Evolutionary conservation across 352 stramenopile genomes (phyloP), one percentile per base, ranked within the genome.

Genomic region (Pythium pectinolyticum): DNA sequence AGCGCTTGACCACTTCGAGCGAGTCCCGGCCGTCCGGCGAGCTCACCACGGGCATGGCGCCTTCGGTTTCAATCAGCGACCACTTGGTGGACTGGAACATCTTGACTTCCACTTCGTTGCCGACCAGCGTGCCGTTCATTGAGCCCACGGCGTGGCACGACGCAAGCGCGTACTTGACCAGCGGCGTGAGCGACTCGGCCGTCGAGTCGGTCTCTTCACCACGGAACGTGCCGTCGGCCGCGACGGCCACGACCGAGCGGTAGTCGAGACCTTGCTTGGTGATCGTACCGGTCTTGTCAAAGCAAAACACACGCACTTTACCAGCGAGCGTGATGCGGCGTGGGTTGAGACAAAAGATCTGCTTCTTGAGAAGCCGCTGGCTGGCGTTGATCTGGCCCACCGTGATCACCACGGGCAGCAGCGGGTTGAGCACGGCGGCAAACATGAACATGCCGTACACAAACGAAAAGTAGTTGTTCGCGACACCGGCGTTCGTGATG

Each of bases 51-150:
- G 61, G 57, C 37, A 50, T 40, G 1, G 22, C 28, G 37, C 60
- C 60, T 28, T 60, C 52, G 17, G 24, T 30, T 34, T 90, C 78
- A 10, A 91, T 66, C 7, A 94, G 66, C 55, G 71, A 75, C 82
- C 83, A 95, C 50, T 78, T 58, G 27, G 78, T 90, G 47, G 75
- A 75, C 60, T 86, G 75, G 71, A 97, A 93, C 77, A 93, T 96
- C 69, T 88, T 88, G 28, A 89, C 74, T 58, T 97, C 91, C 0
- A 97, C 88, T 57, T 89, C 76, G 67, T 95, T 96, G 22, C 92
- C 92, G 15, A 97, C 84, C 24, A 97, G 61, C 20, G 78, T 63
- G 31, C 77, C 80, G 35, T 88, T 80, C 19, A 92, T 64, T 39
- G 72, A 82, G 5, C 75, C 81, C 0, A 98, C 72, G 22, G 84